Conservation (phyloP, 192 early-diverging fungal genomes). For the Mortierella antarctica region DNA sequence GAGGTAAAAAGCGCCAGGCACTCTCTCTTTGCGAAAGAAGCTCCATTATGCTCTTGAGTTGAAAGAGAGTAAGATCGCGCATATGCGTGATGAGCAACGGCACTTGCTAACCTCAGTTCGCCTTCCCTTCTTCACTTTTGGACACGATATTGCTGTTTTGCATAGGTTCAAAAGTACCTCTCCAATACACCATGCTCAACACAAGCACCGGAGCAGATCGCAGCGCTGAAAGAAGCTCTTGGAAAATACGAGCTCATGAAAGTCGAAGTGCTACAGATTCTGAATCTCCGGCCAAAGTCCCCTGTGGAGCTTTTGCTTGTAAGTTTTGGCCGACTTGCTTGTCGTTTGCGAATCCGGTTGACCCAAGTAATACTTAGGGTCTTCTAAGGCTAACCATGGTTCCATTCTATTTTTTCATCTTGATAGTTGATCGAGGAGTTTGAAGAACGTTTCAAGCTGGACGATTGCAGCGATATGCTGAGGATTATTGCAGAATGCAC, state of each 20-base stretch:
- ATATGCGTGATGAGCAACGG: background rate
- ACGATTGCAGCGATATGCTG: constrained; percentile 64
- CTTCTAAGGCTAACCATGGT: background rate
- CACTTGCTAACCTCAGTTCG: background rate
- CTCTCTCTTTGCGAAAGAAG: background rate
- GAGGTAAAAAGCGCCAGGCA: constrained; percentile 52
- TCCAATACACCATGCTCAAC: constrained; percentile 64
- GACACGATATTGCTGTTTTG: background rate
- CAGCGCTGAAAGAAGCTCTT: constrained; percentile 57
- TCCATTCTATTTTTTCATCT: background rate
- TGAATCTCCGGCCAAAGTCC: constrained; percentile 75
- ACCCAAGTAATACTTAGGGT: background rate
- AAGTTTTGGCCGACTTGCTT: constrained; percentile 5
- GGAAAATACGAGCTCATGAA: constrained; percentile 67
- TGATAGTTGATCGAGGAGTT: constrained; percentile 77
- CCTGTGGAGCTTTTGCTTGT: constrained; percentile 74
- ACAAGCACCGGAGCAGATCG: constrained; percentile 66
- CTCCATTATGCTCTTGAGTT: background rate
- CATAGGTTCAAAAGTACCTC: constrained; percentile 67
- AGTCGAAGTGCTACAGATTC: constrained; percentile 79
- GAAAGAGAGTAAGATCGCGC: background rate
- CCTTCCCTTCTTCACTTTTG: background rate
- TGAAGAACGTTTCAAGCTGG: constrained; percentile 68
- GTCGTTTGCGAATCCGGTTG: too few species aligned
- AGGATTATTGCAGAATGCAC: constrained; percentile 58